Evolutionary conservation across 1,284 basidiomycete genomes (phyloP).

Genomic region (Cutaneotrichosporon sp.): DNA sequence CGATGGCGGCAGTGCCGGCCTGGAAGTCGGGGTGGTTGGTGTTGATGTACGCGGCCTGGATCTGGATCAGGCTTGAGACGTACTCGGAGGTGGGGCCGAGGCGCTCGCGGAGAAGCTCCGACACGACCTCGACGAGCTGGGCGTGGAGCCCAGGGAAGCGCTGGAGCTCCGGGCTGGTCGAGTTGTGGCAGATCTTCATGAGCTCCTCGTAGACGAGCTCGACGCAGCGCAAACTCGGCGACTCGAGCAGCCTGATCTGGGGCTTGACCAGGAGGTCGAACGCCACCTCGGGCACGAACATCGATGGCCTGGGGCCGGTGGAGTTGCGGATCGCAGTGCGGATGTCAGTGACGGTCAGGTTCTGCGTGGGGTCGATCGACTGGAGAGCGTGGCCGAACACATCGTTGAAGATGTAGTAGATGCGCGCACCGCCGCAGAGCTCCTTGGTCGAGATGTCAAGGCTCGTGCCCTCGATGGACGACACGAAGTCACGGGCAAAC

Average conservation of each 20-base stretch:
- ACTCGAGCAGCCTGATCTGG: constrained; percentile 94
- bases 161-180: constrained; percentile 90
- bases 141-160: constrained; percentile 92
- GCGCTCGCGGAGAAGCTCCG: constrained; percentile 90
- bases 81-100: constrained; percentile 96
- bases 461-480: constrained; percentile 97
- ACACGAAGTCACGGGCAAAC: constrained; percentile 95
- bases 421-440: constrained; percentile 93
- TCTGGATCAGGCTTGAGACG: constrained; percentile 91
- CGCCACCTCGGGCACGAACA: constrained; percentile 96
- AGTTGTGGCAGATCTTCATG: constrained; percentile 99
- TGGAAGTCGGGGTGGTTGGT: constrained; percentile 53
- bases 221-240: constrained; percentile 91
- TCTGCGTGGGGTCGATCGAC: constrained; percentile 86
- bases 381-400: constrained; percentile 91
- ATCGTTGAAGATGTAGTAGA: constrained; percentile 99
- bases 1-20: constrained; percentile 54
- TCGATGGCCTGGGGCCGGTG: constrained; percentile 90
- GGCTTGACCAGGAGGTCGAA: constrained; percentile 98
- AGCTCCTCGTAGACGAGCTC: constrained; percentile 99
- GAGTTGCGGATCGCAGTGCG: constrained; percentile 98
- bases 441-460: constrained; percentile 98
- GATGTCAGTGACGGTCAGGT: constrained; percentile 92
- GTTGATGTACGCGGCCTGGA: constrained; percentile 99
- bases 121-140: constrained; percentile 95